Evolutionary conservation across 2,329 filamentous ascomycete species (phyloP), one percentile per base, ranked within the genome.

Genomic region (Cladosporium sp.): DNA sequence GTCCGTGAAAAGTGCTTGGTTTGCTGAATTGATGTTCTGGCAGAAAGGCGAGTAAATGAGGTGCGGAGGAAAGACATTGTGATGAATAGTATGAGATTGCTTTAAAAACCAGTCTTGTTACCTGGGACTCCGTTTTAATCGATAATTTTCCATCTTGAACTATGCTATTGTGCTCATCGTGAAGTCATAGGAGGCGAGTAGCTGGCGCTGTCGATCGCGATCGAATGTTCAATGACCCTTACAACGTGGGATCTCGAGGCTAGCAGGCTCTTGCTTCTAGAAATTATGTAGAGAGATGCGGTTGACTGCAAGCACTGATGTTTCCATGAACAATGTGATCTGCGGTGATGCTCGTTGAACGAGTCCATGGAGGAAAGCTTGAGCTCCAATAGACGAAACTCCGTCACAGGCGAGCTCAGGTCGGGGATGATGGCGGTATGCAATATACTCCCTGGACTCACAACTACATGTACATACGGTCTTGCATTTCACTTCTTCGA

Each of bases 101-200:
- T 36, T 37, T 37, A 17, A 47, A 3, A 6, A 9, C n/a, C 22
- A 11, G 15, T 17, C 43, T 47, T 17, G 25, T 47, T 20, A 20
- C 15, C n/a, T 15, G 2, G 2, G 42, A 20, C 34, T 56, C 54
- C 54, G 54, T 19, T 56, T 55, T 56, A 38, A 49, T 45, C 9
- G 38, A 37, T 49, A 22, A 39, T 56, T 37, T 47, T 11, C 25
- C 54, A 43, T 22, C n/a, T 56, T 25, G 22, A 17, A 9, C 34
- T 49, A 3, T 47, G 42, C 36, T 56, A 12, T 34, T 49, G 50
- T 19, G 42, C 42, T 56, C 54, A 56, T 56, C 34, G 54, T 56
- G 54, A 56, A 49, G 54, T 56, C 54, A 56, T 56, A 56, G 28
- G n/a, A 55, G 38, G 38, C 38, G 28, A 43, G 12, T 11, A 42